Conservation (phyloP, 1,284 basidiomycete species). For the Ustilago trichophora region DNA sequence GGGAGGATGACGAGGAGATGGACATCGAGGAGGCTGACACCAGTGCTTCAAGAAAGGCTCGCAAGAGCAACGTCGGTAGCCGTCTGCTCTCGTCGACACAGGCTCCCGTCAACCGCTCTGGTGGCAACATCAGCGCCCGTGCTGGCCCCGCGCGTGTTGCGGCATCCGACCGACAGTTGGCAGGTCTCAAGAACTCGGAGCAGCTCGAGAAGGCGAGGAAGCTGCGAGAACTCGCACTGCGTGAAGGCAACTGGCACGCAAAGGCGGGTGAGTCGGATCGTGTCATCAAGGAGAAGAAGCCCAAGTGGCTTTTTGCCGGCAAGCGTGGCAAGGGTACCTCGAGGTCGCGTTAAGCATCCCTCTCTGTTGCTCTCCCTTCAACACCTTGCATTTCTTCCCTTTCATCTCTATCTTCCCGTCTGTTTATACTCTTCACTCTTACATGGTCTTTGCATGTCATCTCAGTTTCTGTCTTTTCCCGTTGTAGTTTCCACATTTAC, state of each 20-base stretch:
- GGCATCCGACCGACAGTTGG: constrained; percentile 55
- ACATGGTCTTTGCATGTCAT: constrained; percentile 23
- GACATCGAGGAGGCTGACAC: constrained; percentile 60
- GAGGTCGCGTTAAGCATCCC: constrained; percentile 43
- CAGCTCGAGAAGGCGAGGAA: constrained; percentile 60
- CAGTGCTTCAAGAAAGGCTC: constrained; percentile 52
- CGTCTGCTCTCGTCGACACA: constrained; percentile 44
- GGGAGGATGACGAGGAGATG: constrained; percentile 72
- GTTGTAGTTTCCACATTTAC: constrained; percentile 11
- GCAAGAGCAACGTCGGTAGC: constrained; percentile 74
- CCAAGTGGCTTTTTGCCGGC: constrained; percentile 63
- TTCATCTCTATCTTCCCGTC: constrained; percentile 1
- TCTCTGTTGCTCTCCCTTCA: not conserved
- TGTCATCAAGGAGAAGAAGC: constrained; percentile 62
- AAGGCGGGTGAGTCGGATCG: constrained; percentile 64
- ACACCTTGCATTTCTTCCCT: not conserved
- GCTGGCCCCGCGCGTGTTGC: constrained; percentile 62
- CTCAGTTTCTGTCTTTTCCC: constrained; percentile 5
- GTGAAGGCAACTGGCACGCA: constrained; percentile 58
- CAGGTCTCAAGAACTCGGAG: constrained; percentile 55
- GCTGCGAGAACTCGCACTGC: constrained; percentile 55
- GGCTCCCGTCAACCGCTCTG: constrained; percentile 53
- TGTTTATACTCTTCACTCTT: constrained; percentile 1
- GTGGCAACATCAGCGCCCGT: constrained; percentile 56
- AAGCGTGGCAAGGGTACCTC: constrained; percentile 64